Evolutionary conservation across 2,329 filamentous ascomycete genomes (phyloP).

Genomic region (Talaromyces sp.): DNA sequence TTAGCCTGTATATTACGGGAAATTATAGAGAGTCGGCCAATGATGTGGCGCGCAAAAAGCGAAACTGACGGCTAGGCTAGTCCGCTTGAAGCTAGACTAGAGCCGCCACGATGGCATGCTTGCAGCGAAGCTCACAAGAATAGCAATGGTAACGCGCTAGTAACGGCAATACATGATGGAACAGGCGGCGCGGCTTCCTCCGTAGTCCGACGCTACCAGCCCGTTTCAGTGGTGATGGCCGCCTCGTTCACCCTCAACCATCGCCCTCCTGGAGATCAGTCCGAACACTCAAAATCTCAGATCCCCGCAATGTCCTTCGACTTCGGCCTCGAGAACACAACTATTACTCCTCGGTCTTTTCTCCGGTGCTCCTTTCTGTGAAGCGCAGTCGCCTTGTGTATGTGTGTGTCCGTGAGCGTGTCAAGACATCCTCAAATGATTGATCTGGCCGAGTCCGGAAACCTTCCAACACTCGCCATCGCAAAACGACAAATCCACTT

Average conservation of each 20-base stretch:
- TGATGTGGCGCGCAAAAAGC: neutral
- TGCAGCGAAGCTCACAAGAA: neutral
- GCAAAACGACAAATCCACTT: neutral
- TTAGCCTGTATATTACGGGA: neutral
- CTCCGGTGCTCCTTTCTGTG: neutral
- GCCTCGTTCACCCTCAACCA: neutral
- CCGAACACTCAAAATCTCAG: neutral
- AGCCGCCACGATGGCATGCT: neutral
- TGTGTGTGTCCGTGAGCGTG: neutral
- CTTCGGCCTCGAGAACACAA: neutral
- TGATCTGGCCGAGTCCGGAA: neutral
- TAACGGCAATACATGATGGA: neutral
- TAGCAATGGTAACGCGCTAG: neutral
- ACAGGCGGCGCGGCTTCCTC: slow-evolving; percentile 7
- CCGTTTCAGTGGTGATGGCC: neutral
- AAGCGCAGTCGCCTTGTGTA: neutral
- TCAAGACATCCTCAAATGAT: neutral
- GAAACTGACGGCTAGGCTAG: neutral
- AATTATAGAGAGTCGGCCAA: neutral
- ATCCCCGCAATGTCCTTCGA: neutral
- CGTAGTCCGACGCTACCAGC: slow-evolving; percentile 9
- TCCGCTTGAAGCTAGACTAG: neutral
- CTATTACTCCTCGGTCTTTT: neutral
- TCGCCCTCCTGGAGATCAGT: neutral
- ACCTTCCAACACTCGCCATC: neutral